phyloP scores from a whole-genome alignment of 352 stramenopile genomes.

The Pythium brachiatum region DNA sequence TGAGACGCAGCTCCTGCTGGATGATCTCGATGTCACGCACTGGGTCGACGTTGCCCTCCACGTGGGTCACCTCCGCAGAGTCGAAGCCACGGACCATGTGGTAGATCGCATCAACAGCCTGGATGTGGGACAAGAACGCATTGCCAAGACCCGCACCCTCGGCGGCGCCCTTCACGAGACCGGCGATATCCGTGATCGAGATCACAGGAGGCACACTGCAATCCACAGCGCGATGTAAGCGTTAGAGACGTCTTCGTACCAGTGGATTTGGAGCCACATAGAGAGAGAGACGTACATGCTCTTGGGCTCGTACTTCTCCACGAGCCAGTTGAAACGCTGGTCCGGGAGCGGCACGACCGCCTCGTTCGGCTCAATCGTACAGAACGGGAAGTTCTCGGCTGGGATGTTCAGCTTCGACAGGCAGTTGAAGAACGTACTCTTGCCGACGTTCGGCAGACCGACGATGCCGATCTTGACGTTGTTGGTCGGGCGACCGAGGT shows the following conservation, averaged over 20 bases:
- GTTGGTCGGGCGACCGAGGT: slow-evolving; percentile 82
- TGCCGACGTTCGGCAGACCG: slow-evolving; percentile 99
- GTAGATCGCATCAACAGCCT: slow-evolving; percentile 98
- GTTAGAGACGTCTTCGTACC: neutral
- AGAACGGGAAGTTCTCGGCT: slow-evolving; percentile 95
- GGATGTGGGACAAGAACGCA: slow-evolving; percentile 86
- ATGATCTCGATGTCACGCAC: slow-evolving; percentile 99
- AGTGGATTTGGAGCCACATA: neutral
- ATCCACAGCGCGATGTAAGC: neutral
- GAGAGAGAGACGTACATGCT: slow-evolving; percentile 18
- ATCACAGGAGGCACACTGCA: slow-evolving; percentile 94
- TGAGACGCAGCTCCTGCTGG: slow-evolving; percentile 96
- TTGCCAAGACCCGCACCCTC: slow-evolving; percentile 95
- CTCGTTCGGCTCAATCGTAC: slow-evolving; percentile 99
- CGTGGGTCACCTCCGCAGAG: slow-evolving; percentile 97
- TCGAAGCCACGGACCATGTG: slow-evolving; percentile 98
- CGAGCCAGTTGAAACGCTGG: slow-evolving; percentile 99
- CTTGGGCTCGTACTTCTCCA: slow-evolving; percentile 62
- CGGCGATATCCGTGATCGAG: slow-evolving; percentile 99
- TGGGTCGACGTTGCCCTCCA: slow-evolving; percentile 98
- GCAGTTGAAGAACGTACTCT: slow-evolving; percentile 99
- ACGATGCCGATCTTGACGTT: slow-evolving; percentile 99
- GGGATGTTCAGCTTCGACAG: slow-evolving; percentile 93
- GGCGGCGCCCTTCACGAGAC: slow-evolving; percentile 96
- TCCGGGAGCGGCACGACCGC: slow-evolving; percentile 96